Conservation (phyloP, 495 filamentous ascomycete species). For the Chaetomium fimeti region DNA sequence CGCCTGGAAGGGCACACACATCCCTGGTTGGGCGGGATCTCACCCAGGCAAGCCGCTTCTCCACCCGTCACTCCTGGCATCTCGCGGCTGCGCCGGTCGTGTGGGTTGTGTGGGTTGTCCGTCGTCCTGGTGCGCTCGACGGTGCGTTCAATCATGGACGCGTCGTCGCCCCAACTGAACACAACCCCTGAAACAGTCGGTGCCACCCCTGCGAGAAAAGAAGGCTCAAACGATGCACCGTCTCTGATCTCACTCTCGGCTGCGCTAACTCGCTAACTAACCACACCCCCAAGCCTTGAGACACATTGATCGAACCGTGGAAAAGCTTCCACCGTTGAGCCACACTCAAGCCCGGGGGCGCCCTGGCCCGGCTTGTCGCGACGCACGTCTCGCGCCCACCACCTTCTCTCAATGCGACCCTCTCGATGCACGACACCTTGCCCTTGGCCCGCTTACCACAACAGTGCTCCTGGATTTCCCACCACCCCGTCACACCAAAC, state of each 20-base stretch:
- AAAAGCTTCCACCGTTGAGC: slow-evolving; percentile 34
- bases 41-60: slow-evolving; percentile 3
- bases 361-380: slow-evolving; percentile 27
- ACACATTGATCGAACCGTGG: slow-evolving; percentile 12
- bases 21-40: slow-evolving; percentile 14
- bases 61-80: slow-evolving; percentile 16
- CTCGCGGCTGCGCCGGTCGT: slow-evolving; percentile 11
- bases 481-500: slow-evolving; percentile 34
- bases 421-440: slow-evolving; percentile 35
- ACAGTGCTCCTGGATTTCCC: slow-evolving; percentile 25
- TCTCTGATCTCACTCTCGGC: slow-evolving; percentile 30
- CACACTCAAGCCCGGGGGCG: slow-evolving; percentile 24
- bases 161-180: slow-evolving; percentile 13
- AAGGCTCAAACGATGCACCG: slow-evolving; percentile 27
- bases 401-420: slow-evolving; percentile 33
- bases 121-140: slow-evolving; percentile 10
- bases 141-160: slow-evolving; percentile 14
- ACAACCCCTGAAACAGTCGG: slow-evolving; percentile 29
- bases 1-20: slow-evolving; percentile 24
- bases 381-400: slow-evolving; percentile 25
- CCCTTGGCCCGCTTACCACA: slow-evolving; percentile 28
- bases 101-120: too few relatives aligned
- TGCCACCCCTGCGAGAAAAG: slow-evolving; percentile 24
- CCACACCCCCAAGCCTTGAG: slow-evolving; percentile 24
- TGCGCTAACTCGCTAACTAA: neutral